Evolutionary conservation across 257 asterid species (phyloP).

Genomic region (Solanum ossicruentum): DNA sequence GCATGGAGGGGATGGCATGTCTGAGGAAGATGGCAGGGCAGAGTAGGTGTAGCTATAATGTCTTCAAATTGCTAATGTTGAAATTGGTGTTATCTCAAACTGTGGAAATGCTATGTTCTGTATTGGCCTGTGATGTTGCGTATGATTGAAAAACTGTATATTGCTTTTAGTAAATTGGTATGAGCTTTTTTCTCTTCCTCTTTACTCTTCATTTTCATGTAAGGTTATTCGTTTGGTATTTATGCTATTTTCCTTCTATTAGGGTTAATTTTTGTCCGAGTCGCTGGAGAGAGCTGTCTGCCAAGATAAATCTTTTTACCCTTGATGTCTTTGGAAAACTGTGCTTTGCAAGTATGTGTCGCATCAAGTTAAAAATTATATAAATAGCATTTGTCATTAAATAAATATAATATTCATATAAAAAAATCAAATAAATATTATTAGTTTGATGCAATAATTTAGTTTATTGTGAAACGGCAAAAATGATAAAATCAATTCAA

Average conservation of each 20-base stretch:
- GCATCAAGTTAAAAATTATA: too few species aligned
- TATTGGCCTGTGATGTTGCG: slow-evolving; percentile 5
- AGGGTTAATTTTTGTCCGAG: not conserved
- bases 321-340: too few species aligned
- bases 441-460: too few species aligned
- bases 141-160: slow-evolving; percentile 20
- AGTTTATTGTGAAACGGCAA: too few species aligned
- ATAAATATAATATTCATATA: too few species aligned
- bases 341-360: too few species aligned
- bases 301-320: too few species aligned
- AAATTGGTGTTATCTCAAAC: slow-evolving; percentile 10
- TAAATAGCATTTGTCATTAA: too few species aligned
- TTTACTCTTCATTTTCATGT: not conserved
- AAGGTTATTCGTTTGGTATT: not conserved
- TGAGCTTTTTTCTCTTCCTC: not conserved
- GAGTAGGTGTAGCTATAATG: slow-evolving; percentile 22
- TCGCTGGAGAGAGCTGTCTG: not conserved
- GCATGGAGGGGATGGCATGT: slow-evolving; percentile 55
- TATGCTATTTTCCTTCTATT: not conserved
- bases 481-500: too few species aligned
- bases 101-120: not conserved
- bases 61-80: slow-evolving; percentile 7
- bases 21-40: slow-evolving; percentile 48
- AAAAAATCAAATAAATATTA: too few species aligned
- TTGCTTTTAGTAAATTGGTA: not conserved